Conservation (phyloP, 306 rosid species). For the Dryas alaskensis region DNA sequence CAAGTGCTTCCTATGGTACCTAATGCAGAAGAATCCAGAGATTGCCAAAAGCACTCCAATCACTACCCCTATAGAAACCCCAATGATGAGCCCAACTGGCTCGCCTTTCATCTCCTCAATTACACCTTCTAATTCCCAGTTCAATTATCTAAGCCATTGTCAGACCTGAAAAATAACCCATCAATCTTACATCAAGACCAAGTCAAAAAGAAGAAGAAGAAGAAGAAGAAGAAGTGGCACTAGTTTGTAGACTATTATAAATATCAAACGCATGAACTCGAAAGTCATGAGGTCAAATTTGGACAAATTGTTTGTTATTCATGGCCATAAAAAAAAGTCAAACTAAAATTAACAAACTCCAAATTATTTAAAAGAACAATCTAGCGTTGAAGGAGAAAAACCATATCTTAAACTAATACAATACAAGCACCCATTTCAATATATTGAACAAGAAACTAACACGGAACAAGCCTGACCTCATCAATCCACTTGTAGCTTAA, state of each 20-base stretch:
- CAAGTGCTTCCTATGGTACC: conserved; percentile 73
- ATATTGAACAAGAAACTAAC: not conserved
- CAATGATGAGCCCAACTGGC: conserved; percentile 81
- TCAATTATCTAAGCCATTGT: conserved; percentile 51
- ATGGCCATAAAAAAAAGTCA: conserved; percentile 35
- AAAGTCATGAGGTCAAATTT: conserved; percentile 35
- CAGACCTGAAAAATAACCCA: conserved; percentile 42
- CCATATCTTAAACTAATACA: not conserved
- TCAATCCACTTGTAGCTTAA: not conserved
- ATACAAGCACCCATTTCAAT: not conserved
- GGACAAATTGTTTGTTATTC: conserved; percentile 30
- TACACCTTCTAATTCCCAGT: conserved; percentile 31
- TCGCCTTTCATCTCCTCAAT: conserved; percentile 70
- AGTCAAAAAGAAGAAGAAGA: conserved; percentile 15
- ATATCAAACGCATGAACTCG: conserved; percentile 17
- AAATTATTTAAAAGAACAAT: conserved; percentile 1
- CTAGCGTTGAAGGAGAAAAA: conserved; percentile 18
- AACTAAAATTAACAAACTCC: conserved; percentile 6
- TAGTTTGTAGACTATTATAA: conserved; percentile 4
- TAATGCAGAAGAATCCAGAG: conserved; percentile 67
- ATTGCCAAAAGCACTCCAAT: conserved; percentile 87
- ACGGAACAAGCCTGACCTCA: not conserved
- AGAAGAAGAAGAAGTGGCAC: not conserved
- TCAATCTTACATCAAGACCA: conserved; percentile 17
- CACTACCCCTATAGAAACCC: conserved; percentile 90